Base-by-base conservation (phyloP, 441 rosid genomes). In the Kokia cookei region DNA sequence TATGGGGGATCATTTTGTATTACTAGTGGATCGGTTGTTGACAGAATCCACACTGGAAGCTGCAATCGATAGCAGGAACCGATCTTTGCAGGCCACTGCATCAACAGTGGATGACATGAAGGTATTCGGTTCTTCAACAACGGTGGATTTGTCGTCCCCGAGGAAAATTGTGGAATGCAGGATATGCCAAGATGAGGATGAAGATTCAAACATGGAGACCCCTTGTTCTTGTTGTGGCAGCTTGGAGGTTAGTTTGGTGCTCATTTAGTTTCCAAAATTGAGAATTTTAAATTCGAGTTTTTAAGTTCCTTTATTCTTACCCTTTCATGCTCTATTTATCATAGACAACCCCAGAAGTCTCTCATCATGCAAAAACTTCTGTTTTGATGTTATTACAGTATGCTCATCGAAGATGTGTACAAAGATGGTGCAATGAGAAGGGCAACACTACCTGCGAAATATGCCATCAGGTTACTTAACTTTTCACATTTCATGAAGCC, bases 141-240 rank as follows among this genome's bases (percentile, higher is more conserved):
- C 72, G 71, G 74, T 84, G 3, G 90, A 83, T 61, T 84, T 84
- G 42, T 84, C 80, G 4, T 80, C 82, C 61, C 82, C 83, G 0
- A 64, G 83, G 72, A 87, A 89, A 80, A 75, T 94, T 80, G 99
- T 86, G 26, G 90, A 90, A 69, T 94, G 99, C 77, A 90, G 94
- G 87, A 94, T 94, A 60, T 94, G 99, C 83, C 99, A 91, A 76
- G 99, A 93, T 40, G 97, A 94, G 48, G 99, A 93, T 74, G 83
- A 74, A 62, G 96, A 91, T 82, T 87, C 90, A 2, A 92, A 89
- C 60, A 94, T 94, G 99, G 99, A 94, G 81, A 84, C 89, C 8
- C 99, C 99, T 58, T 94, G 99, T 78, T 90, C 97, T 67, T 94
- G 99, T 74, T 84, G 86, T 50, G 99, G 99, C 60, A 94, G 97